phyloP scores from a whole-genome alignment of 169 alveolate genomes.

The Cryptosporidium viatorum region DNA sequence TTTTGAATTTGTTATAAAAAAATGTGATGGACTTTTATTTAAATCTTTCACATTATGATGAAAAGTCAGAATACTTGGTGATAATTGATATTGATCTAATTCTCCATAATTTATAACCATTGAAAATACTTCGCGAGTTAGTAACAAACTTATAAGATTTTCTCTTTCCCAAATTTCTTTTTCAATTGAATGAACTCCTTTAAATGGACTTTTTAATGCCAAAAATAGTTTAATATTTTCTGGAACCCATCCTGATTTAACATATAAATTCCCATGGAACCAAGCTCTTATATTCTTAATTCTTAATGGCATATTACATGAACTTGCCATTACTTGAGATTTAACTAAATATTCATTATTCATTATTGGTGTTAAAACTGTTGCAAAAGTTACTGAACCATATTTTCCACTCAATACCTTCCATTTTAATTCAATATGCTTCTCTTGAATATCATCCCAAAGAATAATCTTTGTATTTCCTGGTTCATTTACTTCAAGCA shows the following conservation, averaged over 20 bases:
- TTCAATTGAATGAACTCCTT: slow-evolving; percentile 48
- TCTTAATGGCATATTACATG: slow-evolving; percentile 20
- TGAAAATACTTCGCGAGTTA: slow-evolving; percentile 23
- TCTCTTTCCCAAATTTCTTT: slow-evolving; percentile 62
- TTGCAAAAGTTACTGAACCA: slow-evolving; percentile 67
- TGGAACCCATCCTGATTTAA: slow-evolving; percentile 47
- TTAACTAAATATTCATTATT: slow-evolving; percentile 15
- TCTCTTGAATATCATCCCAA: background rate
- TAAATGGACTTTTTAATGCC: slow-evolving; percentile 59
- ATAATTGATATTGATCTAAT: slow-evolving; percentile 11
- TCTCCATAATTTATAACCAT: background rate
- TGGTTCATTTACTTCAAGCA: background rate
- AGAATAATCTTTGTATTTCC: background rate
- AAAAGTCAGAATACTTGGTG: slow-evolving; percentile 52
- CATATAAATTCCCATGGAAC: slow-evolving; percentile 35
- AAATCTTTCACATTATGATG: slow-evolving; percentile 3
- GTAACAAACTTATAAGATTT: slow-evolving; percentile 24
- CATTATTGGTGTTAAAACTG: background rate
- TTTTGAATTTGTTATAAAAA: slow-evolving; percentile 20
- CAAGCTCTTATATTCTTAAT: slow-evolving; percentile 41
- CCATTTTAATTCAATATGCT: slow-evolving; percentile 12
- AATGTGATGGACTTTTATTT: slow-evolving; percentile 4
- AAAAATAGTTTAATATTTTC: slow-evolving; percentile 7
- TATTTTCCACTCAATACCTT: slow-evolving; percentile 54
- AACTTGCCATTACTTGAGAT: slow-evolving; percentile 15